A percentile compares a stretch with the other conserved stretches of the same genome.
Conservation (phyloP, 768 basidiomycete genomes). For the Royoungia palumana region DNA sequence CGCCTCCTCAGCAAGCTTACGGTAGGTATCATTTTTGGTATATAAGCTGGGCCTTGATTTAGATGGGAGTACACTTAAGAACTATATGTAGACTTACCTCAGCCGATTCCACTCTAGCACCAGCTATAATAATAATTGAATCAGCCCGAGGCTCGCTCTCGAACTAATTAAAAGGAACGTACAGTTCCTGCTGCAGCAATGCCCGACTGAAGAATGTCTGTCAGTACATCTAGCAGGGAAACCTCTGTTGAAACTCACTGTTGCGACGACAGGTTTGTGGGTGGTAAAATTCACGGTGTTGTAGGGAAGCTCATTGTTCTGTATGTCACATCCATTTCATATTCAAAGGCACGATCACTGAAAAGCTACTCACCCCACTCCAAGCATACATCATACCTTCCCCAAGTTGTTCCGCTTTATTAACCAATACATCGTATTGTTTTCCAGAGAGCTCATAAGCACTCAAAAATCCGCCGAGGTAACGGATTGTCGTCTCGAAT, state of each 20-base stretch:
- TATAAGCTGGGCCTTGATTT: conserved; percentile 32
- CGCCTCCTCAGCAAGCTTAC: conserved; percentile 47
- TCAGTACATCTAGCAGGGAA: neutral
- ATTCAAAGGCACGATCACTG: neutral
- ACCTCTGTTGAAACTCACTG: conserved; percentile 24
- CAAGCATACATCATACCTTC: conserved; percentile 64
- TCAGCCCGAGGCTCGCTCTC: neutral
- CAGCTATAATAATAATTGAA: conserved; percentile 35
- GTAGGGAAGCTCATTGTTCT: conserved; percentile 41
- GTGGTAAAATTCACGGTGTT: conserved; percentile 37
- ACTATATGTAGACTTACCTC: conserved; percentile 30
- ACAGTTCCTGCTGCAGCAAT: conserved; percentile 48
- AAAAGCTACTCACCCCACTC: conserved; percentile 44
- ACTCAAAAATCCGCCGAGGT: conserved; percentile 62
- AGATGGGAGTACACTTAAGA: neutral
- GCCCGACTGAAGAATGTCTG: conserved; percentile 35
- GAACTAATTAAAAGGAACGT: conserved; percentile 7
- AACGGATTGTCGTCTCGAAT: conserved; percentile 78
- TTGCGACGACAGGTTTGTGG: conserved; percentile 27
- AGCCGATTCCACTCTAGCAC: conserved; percentile 56
- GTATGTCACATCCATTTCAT: neutral
- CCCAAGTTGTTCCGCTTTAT: conserved; percentile 60
- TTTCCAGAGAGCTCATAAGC: conserved; percentile 65
- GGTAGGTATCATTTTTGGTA: conserved; percentile 61
- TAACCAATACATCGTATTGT: conserved; percentile 46